These are phyloP conservation scores for Tillandsia leiboldiana DNA, from an alignment of 176 grass and related monocot species.

Conservation along the genomic window DNA sequence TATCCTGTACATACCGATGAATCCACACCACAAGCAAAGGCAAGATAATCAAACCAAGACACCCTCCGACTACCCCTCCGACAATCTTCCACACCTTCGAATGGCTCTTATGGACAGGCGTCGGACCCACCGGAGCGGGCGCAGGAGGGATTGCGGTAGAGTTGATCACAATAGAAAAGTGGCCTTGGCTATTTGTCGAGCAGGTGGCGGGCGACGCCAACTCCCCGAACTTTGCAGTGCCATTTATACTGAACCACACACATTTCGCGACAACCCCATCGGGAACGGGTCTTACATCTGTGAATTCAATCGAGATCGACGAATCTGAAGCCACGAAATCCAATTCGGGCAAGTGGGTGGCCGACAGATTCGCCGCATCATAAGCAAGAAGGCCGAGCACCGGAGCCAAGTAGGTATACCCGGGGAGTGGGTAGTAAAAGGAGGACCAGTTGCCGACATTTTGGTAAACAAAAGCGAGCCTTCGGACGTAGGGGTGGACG, in stretches of 20 bases:
- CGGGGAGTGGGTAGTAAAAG: constrained; percentile 52
- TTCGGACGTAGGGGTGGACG: constrained; percentile 61
- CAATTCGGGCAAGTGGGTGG: constrained; percentile 39
- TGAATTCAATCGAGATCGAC: constrained; percentile 42
- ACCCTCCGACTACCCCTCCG: constrained; percentile 27
- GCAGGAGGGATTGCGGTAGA: constrained; percentile 41
- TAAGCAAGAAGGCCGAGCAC: constrained; percentile 70
- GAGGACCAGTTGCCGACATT: constrained; percentile 41
- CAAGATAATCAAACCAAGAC: constrained; percentile 34
- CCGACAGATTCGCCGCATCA: constrained; percentile 55
- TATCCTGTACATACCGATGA: constrained; percentile 27
- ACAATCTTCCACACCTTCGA: constrained; percentile 74
- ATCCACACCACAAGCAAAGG: constrained; percentile 39
- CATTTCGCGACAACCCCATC: constrained; percentile 32
- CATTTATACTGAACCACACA: constrained; percentile 53
- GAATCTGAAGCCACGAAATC: constrained; percentile 31
- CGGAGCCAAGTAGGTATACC: constrained; percentile 74
- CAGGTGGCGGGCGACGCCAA: constrained; percentile 35
- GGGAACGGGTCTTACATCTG: constrained; percentile 18
- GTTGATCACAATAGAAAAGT: constrained; percentile 85
- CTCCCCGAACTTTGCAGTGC: constrained; percentile 46
- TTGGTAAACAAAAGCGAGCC: constrained; percentile 78
- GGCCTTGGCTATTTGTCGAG: constrained; percentile 38
- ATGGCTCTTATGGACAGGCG: constrained; percentile 27
- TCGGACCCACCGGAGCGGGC: constrained; percentile 1